These are phyloP conservation scores for Phytomonas francai DNA, from an alignment of 208 protist species.

Conservation along the genomic window DNA sequence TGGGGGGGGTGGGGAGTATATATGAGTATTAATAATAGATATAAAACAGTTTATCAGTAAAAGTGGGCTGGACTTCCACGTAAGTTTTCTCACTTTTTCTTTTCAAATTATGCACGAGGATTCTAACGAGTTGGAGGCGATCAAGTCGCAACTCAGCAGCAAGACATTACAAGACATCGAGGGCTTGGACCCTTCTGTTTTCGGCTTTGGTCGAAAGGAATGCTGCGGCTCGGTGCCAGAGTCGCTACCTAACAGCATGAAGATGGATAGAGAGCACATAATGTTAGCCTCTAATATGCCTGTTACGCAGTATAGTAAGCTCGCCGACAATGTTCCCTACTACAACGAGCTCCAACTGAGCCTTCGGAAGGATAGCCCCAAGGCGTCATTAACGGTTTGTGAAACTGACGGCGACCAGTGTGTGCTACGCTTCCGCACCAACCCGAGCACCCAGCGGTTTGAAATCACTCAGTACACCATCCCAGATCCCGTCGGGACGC, in stretches of 20 bases:
- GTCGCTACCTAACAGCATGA: conserved; percentile 74
- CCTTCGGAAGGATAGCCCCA: conserved; percentile 21
- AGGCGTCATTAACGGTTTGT: conserved; percentile 38
- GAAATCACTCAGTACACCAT: conserved; percentile 50
- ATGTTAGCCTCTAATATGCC: conserved; percentile 60
- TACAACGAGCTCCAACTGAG: conserved; percentile 31
- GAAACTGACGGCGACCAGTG: conserved; percentile 37
- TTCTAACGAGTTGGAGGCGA: conserved; percentile 47
- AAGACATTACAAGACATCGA: conserved; percentile 84
- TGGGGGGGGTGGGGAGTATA: no score
- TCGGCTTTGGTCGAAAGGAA: conserved; percentile 81
- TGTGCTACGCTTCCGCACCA: conserved; percentile 50
- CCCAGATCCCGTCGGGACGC: conserved; percentile 34
- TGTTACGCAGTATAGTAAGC: conserved; percentile 52
- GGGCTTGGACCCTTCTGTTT: conserved; percentile 55
- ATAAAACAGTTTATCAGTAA: background rate
- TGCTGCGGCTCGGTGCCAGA: conserved; percentile 67
- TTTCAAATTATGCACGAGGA: conserved; percentile 16
- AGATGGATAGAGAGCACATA: conserved; percentile 55
- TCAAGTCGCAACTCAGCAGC: conserved; percentile 38
- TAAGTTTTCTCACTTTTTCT: background rate
- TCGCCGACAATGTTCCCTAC: conserved; percentile 56
- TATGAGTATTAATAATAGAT: conserved; percentile 5
- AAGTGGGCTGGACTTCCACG: background rate
- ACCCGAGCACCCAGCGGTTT: conserved; percentile 27